Evolutionary conservation across 2,329 filamentous ascomycete species (phyloP), one percentile per base, ranked within the genome.

Genomic region (Monosporascus sp.): DNA sequence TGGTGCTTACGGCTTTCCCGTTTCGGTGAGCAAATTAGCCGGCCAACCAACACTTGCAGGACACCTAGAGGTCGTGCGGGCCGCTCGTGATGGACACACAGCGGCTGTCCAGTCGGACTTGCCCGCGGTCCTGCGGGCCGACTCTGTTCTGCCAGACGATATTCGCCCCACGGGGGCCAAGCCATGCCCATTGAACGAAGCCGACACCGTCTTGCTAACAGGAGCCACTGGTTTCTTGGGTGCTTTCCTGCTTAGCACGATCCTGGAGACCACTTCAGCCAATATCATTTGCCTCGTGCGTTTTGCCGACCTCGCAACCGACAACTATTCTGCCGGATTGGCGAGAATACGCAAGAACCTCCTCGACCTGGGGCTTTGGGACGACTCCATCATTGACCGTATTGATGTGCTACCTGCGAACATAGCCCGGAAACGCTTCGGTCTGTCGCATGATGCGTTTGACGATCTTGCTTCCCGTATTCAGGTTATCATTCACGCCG

Each of bases 171-270:
- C 71, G 2, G 73, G 76, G 1, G 72, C 77, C 2, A 78, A 77
- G 17, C 78, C 86, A 61, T 76, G 76, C 38, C 77, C 82, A 0
- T 71, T 90, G 22, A 82, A 80, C 54, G 79, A 88, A 47, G 87
- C 87, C 0, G 76, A 86, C 19, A 88, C 85, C 0, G 78, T 91
- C 2, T 75, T 92, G 8, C 67, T 92, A 49, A 92, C 88, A 0
- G 88, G 88, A 66, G 84, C 85, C 0, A 91, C 88, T 17, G 88
- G 88, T 16, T 91, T 90, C 63, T 69, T 92, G 41, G 88, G 88
- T 37, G 87, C 87, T 3, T 91, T 91, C 70, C 71, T 92, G 17
- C 80, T 92, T 20, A 83, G 81, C 59, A 81, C 85, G 43, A 73
- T 92, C 17, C 67, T 91, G 6, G 83, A 89, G 54, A 82, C 71